Conservation (phyloP, 2,329 filamentous ascomycete genomes). For the Teratosphaeria pseudoeucalypti region DNA sequence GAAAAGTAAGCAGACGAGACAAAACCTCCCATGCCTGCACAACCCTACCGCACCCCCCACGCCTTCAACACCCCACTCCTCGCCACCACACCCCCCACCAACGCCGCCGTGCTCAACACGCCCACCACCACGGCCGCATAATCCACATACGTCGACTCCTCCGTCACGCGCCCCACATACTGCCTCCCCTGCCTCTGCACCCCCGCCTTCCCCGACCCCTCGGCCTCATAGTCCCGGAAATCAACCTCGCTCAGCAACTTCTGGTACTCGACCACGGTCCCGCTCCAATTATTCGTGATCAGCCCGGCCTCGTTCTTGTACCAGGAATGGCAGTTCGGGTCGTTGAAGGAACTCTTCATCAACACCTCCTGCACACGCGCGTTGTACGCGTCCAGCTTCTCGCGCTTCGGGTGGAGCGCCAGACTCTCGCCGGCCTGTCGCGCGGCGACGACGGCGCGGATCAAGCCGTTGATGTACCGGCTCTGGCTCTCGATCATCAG, state of each 20-base stretch:
- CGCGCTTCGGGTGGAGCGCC: slow-evolving; percentile 34
- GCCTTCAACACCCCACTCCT: slow-evolving; percentile 28
- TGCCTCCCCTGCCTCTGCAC: slow-evolving; percentile 26
- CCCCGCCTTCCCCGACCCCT: slow-evolving; percentile 23
- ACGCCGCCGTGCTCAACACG: slow-evolving; percentile 25
- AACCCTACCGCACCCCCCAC: slow-evolving; percentile 9
- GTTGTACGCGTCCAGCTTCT: slow-evolving; percentile 36
- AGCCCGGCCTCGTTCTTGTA: slow-evolving; percentile 45
- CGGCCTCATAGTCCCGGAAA: slow-evolving; percentile 37
- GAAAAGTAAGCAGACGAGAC: too few species aligned
- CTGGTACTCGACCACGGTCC: slow-evolving; percentile 48
- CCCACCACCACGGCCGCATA: slow-evolving; percentile 27
- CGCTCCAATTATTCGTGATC: slow-evolving; percentile 48
- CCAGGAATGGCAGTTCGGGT: slow-evolving; percentile 45
- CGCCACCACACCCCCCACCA: slow-evolving; percentile 34
- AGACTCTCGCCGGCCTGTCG: slow-evolving; percentile 31
- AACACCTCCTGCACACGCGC: slow-evolving; percentile 36
- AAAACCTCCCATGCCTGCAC: too few species aligned
- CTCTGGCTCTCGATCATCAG: slow-evolving; percentile 53
- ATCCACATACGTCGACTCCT: slow-evolving; percentile 35
- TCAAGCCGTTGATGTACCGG: slow-evolving; percentile 43
- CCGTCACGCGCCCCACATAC: slow-evolving; percentile 33
- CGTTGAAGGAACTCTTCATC: slow-evolving; percentile 39
- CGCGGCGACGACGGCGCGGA: slow-evolving; percentile 40
- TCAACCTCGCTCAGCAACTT: slow-evolving; percentile 32